Evolutionary conservation across 805 yeast genomes (phyloP).

Genomic region (Diddensiella transvaalensis): DNA sequence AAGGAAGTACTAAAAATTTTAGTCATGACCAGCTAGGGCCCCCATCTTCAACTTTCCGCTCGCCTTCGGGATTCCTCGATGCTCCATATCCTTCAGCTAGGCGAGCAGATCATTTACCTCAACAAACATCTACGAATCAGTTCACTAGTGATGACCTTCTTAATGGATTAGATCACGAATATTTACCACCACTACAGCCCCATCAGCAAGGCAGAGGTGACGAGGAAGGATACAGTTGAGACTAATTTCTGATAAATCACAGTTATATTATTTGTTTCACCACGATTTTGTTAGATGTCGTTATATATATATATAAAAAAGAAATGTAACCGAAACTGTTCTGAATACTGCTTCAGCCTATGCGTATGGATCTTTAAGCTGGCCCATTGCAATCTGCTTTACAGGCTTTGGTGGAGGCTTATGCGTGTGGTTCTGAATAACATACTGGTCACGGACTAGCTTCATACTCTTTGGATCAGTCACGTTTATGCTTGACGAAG

Average conservation of each 20-base stretch:
- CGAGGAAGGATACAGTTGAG: background rate
- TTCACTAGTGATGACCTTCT: constrained; percentile 2
- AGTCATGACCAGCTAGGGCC: too few relatives aligned
- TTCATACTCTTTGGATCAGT: constrained; percentile 9
- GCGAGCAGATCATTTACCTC: too few relatives aligned
- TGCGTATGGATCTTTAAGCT: constrained; percentile 13
- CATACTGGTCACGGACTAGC: constrained; percentile 9
- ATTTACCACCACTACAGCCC: background rate
- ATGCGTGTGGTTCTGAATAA: constrained; percentile 15
- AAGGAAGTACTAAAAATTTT: too few relatives aligned
- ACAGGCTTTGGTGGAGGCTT: constrained; percentile 16
- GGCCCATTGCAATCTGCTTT: constrained; percentile 16
- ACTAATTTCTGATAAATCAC: background rate
- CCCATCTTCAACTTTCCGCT: too few relatives aligned
- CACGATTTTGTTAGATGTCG: too few relatives aligned
- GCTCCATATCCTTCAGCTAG: too few relatives aligned
- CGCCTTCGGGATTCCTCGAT: too few relatives aligned
- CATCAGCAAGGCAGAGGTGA: background rate
- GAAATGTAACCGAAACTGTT: background rate
- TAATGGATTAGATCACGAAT: background rate
- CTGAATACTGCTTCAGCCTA: background rate
- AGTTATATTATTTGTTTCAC: too few relatives aligned
- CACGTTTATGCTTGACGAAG: constrained; percentile 6
- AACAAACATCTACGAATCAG: background rate
- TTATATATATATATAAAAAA: too few relatives aligned